Evolutionary conservation across 305 asterid species (phyloP), one percentile per base, ranked within the genome.

Genomic region (Nicotiana rustica): DNA sequence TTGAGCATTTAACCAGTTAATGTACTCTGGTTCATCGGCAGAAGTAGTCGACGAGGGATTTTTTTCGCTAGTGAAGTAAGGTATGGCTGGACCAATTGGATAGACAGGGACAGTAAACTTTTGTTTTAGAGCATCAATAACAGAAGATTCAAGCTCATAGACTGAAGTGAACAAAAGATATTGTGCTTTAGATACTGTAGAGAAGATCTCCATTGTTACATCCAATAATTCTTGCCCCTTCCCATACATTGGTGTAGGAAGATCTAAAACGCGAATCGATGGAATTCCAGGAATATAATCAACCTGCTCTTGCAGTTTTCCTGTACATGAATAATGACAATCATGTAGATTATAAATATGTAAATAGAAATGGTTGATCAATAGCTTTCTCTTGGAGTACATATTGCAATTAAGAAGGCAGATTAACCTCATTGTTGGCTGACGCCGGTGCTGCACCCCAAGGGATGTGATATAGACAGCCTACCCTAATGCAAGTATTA

Each of bases 221-320:
- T 61, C 82, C 10, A 84, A 13, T n/a, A 88, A 49, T 59, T 87
- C 87, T 65, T 67, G 59, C 78, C 88, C 87, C 80, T 81, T 82
- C 12, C 87, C 85, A 21, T 67, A 3, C 10, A 90, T 6, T 4
- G 21, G 65, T 1, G 90, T 82, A 12, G 92, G 92, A 80, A 92
- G 89, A 73, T 92, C 94, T 10, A 82, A 77, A 6, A 86, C 0
- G 38, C 82, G 86, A 29, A 88, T 79, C 6, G 91, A 49, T 10
- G 90, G 79, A n/a, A 91, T 85, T 83, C 95, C 96, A 10, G 92
- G 96, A 29, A 89, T 85, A 85, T 87, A 86, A 15, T 88, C 79
- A 17, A 85, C 80, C 2, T 29, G 55, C 38, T 88, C 86, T 10
- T 87, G 68, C 68, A 69, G 73, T 81, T 18, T 66, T 10, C 61